Conservation (phyloP, 1,284 basidiomycete genomes). For the Fomitopsis betulina region DNA sequence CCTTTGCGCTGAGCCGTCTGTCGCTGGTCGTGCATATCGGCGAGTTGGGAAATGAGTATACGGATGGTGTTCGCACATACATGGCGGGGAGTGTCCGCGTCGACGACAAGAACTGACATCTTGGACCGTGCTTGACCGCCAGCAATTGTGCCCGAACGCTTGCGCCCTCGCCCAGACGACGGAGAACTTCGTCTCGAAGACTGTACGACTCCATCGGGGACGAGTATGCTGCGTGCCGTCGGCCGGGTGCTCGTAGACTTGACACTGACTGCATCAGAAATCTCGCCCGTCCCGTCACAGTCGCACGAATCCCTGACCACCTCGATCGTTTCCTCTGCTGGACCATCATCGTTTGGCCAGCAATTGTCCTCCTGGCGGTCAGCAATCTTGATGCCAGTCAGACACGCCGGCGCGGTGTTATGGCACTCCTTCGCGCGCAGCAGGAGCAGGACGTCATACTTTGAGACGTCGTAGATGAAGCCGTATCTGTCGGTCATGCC, state of each 20-base stretch:
- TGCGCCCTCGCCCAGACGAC: slow-evolving; percentile 45
- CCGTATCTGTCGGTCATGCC: slow-evolving; percentile 91
- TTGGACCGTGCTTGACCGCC: slow-evolving; percentile 30
- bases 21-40: slow-evolving; percentile 80
- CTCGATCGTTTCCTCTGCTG: slow-evolving; percentile 35
- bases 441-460: slow-evolving; percentile 78
- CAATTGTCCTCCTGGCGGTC: slow-evolving; percentile 74
- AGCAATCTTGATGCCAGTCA: slow-evolving; percentile 84
- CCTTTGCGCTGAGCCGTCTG: slow-evolving; percentile 72
- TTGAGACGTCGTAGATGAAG: slow-evolving; percentile 86
- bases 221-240: slow-evolving; percentile 16
- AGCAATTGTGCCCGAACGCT: slow-evolving; percentile 34
- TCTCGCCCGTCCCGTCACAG: slow-evolving; percentile 42
- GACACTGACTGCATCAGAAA: slow-evolving; percentile 22
- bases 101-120: slow-evolving; percentile 52
- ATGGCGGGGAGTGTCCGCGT: slow-evolving; percentile 58
- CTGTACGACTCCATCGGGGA: slow-evolving; percentile 10
- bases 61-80: slow-evolving; percentile 76
- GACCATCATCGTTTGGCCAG: slow-evolving; percentile 58
- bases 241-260: slow-evolving; percentile 23
- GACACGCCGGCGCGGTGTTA: slow-evolving; percentile 75
- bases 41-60: slow-evolving; percentile 75
- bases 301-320: slow-evolving; percentile 58
- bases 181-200: slow-evolving; percentile 40
- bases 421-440: slow-evolving; percentile 69